A percentile compares a stretch with the other conserved stretches of the same genome.
Evolutionary conservation across 2,329 filamentous ascomycete genomes (phyloP).

Genomic region (Hortaea sp.): DNA sequence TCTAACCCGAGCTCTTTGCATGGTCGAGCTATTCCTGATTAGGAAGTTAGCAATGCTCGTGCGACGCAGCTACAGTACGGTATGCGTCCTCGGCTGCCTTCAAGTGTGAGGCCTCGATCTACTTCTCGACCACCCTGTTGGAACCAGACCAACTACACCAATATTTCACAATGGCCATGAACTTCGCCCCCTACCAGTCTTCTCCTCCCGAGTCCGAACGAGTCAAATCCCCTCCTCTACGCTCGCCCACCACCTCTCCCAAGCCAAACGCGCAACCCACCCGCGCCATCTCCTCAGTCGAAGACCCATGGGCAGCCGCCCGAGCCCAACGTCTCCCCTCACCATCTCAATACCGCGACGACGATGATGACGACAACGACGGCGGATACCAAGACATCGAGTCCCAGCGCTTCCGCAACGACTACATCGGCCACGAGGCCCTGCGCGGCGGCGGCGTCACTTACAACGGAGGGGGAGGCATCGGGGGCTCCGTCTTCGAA

Average conservation of each 20-base stretch:
- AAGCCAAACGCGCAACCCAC: conserved; percentile 22
- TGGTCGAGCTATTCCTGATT: too few species aligned
- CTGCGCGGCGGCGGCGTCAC: conserved; percentile 19
- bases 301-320: conserved; percentile 31
- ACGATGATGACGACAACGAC: conserved; percentile 11
- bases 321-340: conserved; percentile 32
- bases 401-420: conserved; percentile 18
- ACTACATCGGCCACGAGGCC: conserved; percentile 20
- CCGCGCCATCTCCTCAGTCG: conserved; percentile 20
- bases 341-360: conserved; percentile 22
- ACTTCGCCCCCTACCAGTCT: conserved; percentile 96
- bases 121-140: too few species aligned
- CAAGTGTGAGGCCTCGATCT: too few species aligned
- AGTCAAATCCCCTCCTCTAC: conserved; percentile 62
- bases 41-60: too few species aligned
- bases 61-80: too few species aligned
- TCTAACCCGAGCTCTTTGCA: too few species aligned
- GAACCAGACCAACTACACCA: background rate
- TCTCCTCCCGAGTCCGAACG: conserved; percentile 76
- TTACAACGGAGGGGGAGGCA: conserved; percentile 33
- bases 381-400: conserved; percentile 21
- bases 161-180: conserved; percentile 43
- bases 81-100: too few species aligned
- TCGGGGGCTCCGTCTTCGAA: conserved; percentile 60
- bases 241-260: conserved; percentile 44